A percentile compares a stretch with the other conserved stretches of the same genome.
Conservation (phyloP, 352 stramenopile genomes). For the Phytophthora ramorum region DNA sequence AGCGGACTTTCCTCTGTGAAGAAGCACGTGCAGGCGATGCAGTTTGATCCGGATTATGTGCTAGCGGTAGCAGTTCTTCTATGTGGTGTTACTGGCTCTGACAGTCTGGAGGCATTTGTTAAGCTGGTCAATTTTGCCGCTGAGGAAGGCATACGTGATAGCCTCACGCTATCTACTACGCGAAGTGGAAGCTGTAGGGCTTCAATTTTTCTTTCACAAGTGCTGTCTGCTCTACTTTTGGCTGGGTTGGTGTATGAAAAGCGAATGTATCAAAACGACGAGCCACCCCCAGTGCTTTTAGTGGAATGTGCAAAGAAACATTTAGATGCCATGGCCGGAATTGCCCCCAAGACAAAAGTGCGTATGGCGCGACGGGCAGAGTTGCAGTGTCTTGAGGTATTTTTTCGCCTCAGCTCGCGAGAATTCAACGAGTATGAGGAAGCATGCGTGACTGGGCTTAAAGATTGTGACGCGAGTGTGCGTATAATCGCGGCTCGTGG, state of each 20-base stretch:
- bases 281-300: slow-evolving; percentile 57
- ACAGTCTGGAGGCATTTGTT: slow-evolving; percentile 65
- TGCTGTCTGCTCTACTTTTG: slow-evolving; percentile 51
- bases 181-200: slow-evolving; percentile 35
- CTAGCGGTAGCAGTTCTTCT: slow-evolving; percentile 65
- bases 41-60: slow-evolving; percentile 75
- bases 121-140: slow-evolving; percentile 62
- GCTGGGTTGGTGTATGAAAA: slow-evolving; percentile 61
- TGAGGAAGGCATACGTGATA: slow-evolving; percentile 46
- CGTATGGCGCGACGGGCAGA: slow-evolving; percentile 44
- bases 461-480: slow-evolving; percentile 65
- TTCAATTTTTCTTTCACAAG: slow-evolving; percentile 62
- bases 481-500: slow-evolving; percentile 51
- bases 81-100: slow-evolving; percentile 57
- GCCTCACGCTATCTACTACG: slow-evolving; percentile 26
- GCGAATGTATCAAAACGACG: slow-evolving; percentile 57
- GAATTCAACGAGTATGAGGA: slow-evolving; percentile 67
- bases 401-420: slow-evolving; percentile 67
- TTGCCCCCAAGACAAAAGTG: slow-evolving; percentile 30
- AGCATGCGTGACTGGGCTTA: slow-evolving; percentile 46
- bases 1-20: slow-evolving; percentile 66
- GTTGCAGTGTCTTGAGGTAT: slow-evolving; percentile 65
- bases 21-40: slow-evolving; percentile 46
- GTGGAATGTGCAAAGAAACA: slow-evolving; percentile 50
- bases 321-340: slow-evolving; percentile 29